A percentile compares a stretch with the other conserved stretches of the same genome.
phyloP scores from a whole-genome alignment of 805 yeast species.

The Lachancea sp. region DNA sequence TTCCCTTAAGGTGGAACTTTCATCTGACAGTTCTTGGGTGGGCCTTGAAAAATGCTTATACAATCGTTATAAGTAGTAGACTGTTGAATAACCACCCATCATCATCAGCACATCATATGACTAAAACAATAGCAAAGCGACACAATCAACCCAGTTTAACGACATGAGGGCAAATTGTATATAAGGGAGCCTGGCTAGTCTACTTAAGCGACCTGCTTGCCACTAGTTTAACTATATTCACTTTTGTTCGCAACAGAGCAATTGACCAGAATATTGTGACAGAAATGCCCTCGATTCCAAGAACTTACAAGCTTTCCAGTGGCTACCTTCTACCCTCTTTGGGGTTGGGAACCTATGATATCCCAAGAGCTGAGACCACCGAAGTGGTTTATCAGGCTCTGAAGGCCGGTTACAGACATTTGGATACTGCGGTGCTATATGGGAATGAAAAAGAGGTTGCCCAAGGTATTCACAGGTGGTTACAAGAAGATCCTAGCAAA shows the following conservation, averaged over 20 bases:
- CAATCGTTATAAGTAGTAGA: not conserved
- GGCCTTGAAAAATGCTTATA: not conserved
- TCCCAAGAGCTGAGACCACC: slow-evolving; percentile 36
- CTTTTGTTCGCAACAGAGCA: too few species aligned
- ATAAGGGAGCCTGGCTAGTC: not conserved
- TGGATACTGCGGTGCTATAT: slow-evolving; percentile 68
- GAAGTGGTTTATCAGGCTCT: slow-evolving; percentile 52
- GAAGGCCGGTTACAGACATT: slow-evolving; percentile 61
- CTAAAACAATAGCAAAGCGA: not conserved
- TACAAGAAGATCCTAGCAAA: slow-evolving; percentile 40
- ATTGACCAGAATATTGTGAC: not conserved
- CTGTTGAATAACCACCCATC: not conserved
- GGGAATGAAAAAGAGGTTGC: slow-evolving; percentile 57
- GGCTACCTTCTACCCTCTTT: slow-evolving; percentile 51
- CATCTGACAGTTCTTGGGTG: too few species aligned
- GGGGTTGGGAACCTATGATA: slow-evolving; percentile 49
- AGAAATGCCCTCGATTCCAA: slow-evolving; percentile 15
- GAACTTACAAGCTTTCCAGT: slow-evolving; percentile 41
- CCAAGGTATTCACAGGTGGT: slow-evolving; percentile 49
- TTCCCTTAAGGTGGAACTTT: too few species aligned
- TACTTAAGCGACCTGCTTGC: too few species aligned
- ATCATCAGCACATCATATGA: not conserved
- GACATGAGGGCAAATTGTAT: not conserved
- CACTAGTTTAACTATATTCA: too few species aligned
- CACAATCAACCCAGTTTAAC: not conserved